phyloP scores from a whole-genome alignment of 2,329 filamentous ascomycete genomes.

The Cercospora beticola region DNA sequence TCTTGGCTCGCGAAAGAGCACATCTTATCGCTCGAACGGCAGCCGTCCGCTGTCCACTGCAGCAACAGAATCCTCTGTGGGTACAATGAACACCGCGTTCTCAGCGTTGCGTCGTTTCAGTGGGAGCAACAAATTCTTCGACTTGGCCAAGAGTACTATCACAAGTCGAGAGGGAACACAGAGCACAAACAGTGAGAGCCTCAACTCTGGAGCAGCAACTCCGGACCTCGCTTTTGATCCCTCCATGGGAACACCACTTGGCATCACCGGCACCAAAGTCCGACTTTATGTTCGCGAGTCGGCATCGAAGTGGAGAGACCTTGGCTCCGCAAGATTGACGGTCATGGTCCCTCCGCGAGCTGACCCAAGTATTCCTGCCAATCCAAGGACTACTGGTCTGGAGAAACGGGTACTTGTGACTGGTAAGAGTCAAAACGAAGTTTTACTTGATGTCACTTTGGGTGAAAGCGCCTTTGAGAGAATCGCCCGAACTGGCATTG shows the following conservation, averaged over 20 bases:
- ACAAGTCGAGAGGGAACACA: constrained; percentile 56
- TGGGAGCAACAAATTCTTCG: constrained; percentile 69
- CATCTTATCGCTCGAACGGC: constrained; percentile 56
- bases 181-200: constrained; percentile 59
- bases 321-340: constrained; percentile 79
- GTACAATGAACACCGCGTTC: constrained; percentile 76
- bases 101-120: constrained; percentile 74
- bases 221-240: constrained; percentile 36
- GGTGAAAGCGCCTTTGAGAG: constrained; percentile 82
- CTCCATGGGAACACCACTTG: constrained; percentile 51
- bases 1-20: constrained; percentile 55
- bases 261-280: constrained; percentile 79
- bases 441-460: constrained; percentile 79
- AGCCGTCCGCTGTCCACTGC: constrained; percentile 57
- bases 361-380: constrained; percentile 37
- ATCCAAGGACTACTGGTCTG: constrained; percentile 50
- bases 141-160: constrained; percentile 77
- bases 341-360: constrained; percentile 69
- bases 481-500: constrained; percentile 80
- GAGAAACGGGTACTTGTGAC: constrained; percentile 85
- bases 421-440: constrained; percentile 65
- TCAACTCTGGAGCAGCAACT: constrained; percentile 48
- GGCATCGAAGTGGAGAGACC: constrained; percentile 82
- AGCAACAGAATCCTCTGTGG: constrained; percentile 71
- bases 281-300: constrained; percentile 77